Conservation (phyloP, 2,329 filamentous ascomycete genomes). For the Aspergillus awamori region DNA sequence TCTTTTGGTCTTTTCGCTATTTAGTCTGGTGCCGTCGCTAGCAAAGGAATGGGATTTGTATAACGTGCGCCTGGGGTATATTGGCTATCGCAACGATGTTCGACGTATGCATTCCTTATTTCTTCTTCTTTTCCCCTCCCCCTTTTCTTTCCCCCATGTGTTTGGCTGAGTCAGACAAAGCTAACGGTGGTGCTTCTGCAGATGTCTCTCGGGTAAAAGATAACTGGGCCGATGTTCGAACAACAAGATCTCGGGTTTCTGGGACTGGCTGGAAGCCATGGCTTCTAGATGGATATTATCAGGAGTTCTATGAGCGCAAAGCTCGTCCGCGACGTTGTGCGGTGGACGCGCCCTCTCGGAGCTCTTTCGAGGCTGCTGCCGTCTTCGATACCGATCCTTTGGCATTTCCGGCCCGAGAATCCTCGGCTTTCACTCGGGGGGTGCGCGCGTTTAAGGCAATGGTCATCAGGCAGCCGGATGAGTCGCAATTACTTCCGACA, state of each 20-base stretch:
- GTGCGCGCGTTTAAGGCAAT: constrained; percentile 36
- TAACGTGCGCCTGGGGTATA: constrained; percentile 33
- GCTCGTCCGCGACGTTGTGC: constrained; percentile 16
- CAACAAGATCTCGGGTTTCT: constrained; percentile 21
- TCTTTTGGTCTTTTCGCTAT: constrained; percentile 36
- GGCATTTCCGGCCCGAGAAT: constrained; percentile 22
- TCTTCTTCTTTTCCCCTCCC: neutral
- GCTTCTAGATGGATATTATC: constrained; percentile 16
- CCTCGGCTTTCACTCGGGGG: constrained; percentile 31
- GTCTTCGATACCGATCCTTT: constrained; percentile 25
- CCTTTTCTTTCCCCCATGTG: constrained; percentile 1
- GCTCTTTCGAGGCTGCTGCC: constrained; percentile 24
- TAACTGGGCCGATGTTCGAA: constrained; percentile 20
- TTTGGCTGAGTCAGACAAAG: constrained; percentile 1
- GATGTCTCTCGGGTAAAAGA: constrained; percentile 34
- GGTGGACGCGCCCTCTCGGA: constrained; percentile 18
- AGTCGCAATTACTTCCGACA: constrained; percentile 26
- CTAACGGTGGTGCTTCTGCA: constrained; percentile 15
- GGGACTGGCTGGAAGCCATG: constrained; percentile 24
- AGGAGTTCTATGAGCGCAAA: constrained; percentile 15
- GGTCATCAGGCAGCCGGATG: constrained; percentile 33
- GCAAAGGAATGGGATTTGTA: constrained; percentile 34
- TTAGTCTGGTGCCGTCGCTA: constrained; percentile 39
- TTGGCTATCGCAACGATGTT: constrained; percentile 26
- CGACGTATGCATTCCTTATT: constrained; percentile 29